Percentiles rank a stretch among this genome's conserved stretches.
phyloP scores from a whole-genome alignment of 2,329 filamentous ascomycete species.

The Graphiopsis chlorocephala region DNA sequence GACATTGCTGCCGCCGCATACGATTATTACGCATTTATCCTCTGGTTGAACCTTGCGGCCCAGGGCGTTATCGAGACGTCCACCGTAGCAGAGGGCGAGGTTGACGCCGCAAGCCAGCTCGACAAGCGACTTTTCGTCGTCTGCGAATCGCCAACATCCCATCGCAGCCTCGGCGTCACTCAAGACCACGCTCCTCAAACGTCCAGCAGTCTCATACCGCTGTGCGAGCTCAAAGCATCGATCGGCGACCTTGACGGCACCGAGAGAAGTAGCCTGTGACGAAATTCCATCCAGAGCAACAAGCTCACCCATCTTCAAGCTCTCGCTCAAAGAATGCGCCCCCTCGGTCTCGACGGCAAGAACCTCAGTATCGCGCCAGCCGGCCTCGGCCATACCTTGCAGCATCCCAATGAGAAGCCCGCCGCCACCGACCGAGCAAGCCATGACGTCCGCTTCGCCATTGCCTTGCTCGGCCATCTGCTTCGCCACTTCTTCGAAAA shows the following conservation, averaged over 20 bases:
- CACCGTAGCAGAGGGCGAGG: constrained; percentile 66
- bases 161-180: constrained; percentile 75
- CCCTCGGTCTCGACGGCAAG: constrained; percentile 75
- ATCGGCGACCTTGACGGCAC: constrained; percentile 67
- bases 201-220: constrained; percentile 34
- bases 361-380: constrained; percentile 46
- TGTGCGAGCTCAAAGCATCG: constrained; percentile 65
- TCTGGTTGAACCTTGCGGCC: constrained; percentile 62
- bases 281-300: constrained; percentile 69
- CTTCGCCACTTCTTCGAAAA: constrained; percentile 53
- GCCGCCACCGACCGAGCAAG: constrained; percentile 78
- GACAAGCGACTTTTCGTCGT: constrained; percentile 78
- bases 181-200: constrained; percentile 62
- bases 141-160: constrained; percentile 72
- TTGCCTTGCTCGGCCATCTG: constrained; percentile 39
- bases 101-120: constrained; percentile 84
- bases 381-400: constrained; percentile 58
- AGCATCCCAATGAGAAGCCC: constrained; percentile 75
- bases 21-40: constrained; percentile 75
- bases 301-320: constrained; percentile 52
- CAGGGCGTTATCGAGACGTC: constrained; percentile 56
- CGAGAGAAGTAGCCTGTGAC: constrained; percentile 71
- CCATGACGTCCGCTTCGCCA: constrained; percentile 62
- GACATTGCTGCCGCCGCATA: constrained; percentile 68
- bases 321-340: constrained; percentile 66